Evolutionary conservation across 2,329 filamentous ascomycete species (phyloP), one percentile per base, ranked within the genome.

Genomic region (Celoporthe dispersa): DNA sequence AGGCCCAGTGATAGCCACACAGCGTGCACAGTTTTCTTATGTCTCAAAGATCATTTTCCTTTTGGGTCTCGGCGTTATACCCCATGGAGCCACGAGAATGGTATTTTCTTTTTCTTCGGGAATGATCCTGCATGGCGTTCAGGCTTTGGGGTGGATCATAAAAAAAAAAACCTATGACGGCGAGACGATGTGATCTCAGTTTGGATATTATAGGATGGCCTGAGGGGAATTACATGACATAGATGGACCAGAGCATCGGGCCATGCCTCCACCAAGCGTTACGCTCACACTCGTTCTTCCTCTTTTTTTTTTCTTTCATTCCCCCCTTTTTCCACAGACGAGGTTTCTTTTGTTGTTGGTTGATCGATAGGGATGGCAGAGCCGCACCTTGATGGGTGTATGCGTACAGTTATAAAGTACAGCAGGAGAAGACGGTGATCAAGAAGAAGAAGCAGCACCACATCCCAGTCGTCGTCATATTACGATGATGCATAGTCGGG

Each of bases 1-100:
- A 90, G 79, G 85, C 84, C 63, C 81, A 79, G 75, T 86, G 80
- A 67, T 25, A 51, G 35, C 41, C 51, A 69, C 39, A 68, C 51
- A n/a, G 57, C 25, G 31, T 51, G 41, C 4, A 25, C 51, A 11
- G 14, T 66, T 74, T 41, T 70, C 55, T 57, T 72, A 64, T 67
- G 63, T 68, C 28, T 51, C 28, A 8, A 8, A 31, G 31, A 53
- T 11, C 25, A 31, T 28, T 61, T 51, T 51, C 5, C 55, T 68
- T 63, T 9, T 16, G 37, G 19, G 39, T 48, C n/a, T 64, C 59
- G 71, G 71, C 71, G 71, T 71, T 72, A 68, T 69, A 73, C 68
- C 70, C 70, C 61, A 62, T 62, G 64, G 68, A 67, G 71, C 64
- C 67, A 67, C 61, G 51, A 67, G 65, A 70, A 44, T 65, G 67